Base-by-base conservation (phyloP, 192 early-diverging fungal genomes). In the Polychytrium aggregatum region DNA sequence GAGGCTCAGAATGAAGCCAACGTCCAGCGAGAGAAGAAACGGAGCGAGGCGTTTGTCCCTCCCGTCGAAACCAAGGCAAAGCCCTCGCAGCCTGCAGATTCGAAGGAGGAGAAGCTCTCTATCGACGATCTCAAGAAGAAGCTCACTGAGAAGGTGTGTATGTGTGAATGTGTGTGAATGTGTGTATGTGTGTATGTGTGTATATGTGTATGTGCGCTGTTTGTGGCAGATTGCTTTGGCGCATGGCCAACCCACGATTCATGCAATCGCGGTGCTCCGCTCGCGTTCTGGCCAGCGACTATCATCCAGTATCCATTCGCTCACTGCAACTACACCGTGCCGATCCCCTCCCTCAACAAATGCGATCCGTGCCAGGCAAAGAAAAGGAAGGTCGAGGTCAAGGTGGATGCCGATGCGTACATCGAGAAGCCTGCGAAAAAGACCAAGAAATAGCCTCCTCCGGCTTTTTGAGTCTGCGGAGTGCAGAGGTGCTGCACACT, bases 1-100 rank as follows among this genome's bases (percentile, higher is more conserved):
- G 72, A 82, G 56, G 66, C 63, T 37, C 80, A 87, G 65, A 65
- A 59, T 13, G 86, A 83, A 54, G 82, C 78, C 35, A 67, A 67
- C 13, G 65, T 74, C 24, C 78, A 85, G 65, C 72, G 81, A 35
- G 62, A 78, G 41, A 74, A 67, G 1, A 82, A 91, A 56, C 74
- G 92, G 27, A 72, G 83, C 22, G 62, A 84, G 67, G 86, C 78
- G 2, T 91, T 89, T 63, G 68, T 89, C 33, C 82, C 88, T 36
- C 89, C 89, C 16, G 70, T 74, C 45, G 86, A 92, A 55, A 27
- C 49, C 25, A 22, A 11, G 31, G 29, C 14, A n/a, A 40, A 31
- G 27, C 30, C n/a, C 16, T 43, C 16, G 13, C 33, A 43, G 25
- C 46, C 21, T 10, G 37, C 9, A 4, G 35, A 47, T 4, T 30